Conservation (phyloP, 306 rosid species). For the Vachellia pachyceras region DNA sequence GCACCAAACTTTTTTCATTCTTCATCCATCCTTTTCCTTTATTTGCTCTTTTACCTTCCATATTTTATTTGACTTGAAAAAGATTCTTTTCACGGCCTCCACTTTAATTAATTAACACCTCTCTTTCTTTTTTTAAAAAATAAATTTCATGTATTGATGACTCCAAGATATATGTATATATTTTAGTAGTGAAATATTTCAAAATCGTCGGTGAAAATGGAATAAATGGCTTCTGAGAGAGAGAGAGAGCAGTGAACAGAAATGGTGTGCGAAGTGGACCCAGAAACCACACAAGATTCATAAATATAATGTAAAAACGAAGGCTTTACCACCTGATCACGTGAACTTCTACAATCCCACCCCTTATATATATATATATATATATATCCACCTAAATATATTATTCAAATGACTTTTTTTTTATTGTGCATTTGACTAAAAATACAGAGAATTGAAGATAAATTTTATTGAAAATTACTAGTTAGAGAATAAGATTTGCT, state of each 20-base stretch:
- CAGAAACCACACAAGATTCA: neutral
- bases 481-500: too few relatives aligned
- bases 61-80: neutral
- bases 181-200: too few relatives aligned
- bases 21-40: constrained; percentile 6
- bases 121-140: neutral
- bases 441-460: too few relatives aligned
- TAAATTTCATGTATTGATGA: too few relatives aligned
- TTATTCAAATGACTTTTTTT: too few relatives aligned
- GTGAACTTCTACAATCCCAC: neutral
- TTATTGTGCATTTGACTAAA: too few relatives aligned
- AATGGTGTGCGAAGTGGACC: neutral
- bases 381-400: neutral
- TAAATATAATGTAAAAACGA: neutral
- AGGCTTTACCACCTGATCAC: neutral
- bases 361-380: neutral
- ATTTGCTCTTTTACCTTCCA: constrained; percentile 14
- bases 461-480: too few relatives aligned
- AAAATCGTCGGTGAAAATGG: too few relatives aligned
- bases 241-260: too few relatives aligned
- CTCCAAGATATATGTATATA: too few relatives aligned
- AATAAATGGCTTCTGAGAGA: too few relatives aligned
- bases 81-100: neutral
- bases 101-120: neutral
- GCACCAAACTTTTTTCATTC: constrained; percentile 38